Evolutionary conservation across 805 yeast species (phyloP).

Genomic region (Candida ipomoeae): DNA sequence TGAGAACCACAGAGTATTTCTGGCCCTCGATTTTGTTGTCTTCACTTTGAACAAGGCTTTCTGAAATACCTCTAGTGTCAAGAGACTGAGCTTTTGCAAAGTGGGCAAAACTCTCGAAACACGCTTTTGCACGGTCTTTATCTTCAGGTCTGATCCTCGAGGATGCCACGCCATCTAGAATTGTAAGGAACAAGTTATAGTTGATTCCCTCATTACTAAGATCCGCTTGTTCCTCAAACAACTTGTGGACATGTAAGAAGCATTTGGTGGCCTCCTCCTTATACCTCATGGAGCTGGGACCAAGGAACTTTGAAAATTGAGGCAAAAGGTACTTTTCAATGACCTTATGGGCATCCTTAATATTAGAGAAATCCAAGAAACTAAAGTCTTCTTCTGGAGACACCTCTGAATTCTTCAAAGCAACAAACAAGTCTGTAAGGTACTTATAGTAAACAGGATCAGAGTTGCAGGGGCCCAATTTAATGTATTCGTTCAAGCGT

Average conservation of each 20-base stretch:
- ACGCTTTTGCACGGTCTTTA: not conserved
- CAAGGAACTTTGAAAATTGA: conserved; percentile 16
- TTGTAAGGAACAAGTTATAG: conserved; percentile 3
- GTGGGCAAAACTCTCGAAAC: not conserved
- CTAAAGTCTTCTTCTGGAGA: conserved; percentile 13
- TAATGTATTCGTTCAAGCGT: conserved; percentile 43
- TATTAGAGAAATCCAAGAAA: conserved; percentile 18
- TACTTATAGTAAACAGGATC: conserved; percentile 44
- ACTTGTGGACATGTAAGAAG: conserved; percentile 11
- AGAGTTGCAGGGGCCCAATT: conserved; percentile 53
- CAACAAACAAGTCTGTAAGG: conserved; percentile 21
- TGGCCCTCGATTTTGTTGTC: conserved; percentile 2
- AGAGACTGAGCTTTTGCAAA: not conserved
- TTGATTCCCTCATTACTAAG: conserved; percentile 1
- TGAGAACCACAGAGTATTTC: not conserved
- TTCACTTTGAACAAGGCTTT: conserved; percentile 2
- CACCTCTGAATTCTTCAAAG: conserved; percentile 10
- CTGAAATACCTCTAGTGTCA: not conserved
- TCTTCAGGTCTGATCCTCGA: conserved; percentile 6
- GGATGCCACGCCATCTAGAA: conserved; percentile 10
- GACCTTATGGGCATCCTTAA: conserved; percentile 19
- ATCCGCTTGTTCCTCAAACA: conserved; percentile 11
- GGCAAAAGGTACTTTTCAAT: conserved; percentile 17
- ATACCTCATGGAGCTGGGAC: conserved; percentile 15
- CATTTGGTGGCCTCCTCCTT: conserved; percentile 22